Conservation (phyloP, 192 early-diverging fungal genomes). For the Mortierella claussenii region DNA sequence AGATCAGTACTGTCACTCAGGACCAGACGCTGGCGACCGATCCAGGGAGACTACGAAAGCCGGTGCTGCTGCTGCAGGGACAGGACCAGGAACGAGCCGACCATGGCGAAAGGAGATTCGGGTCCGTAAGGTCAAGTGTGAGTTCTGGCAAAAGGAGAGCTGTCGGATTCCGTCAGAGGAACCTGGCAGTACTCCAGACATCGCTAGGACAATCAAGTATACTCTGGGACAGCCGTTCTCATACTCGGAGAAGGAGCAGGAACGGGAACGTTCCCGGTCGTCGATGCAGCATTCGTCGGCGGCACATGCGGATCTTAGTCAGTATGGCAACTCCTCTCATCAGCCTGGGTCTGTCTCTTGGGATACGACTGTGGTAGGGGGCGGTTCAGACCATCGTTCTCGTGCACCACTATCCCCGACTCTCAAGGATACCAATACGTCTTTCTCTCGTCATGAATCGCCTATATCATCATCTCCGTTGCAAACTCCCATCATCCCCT, state of each 20-base stretch:
- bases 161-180: slow-evolving; percentile 25
- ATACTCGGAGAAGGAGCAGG: slow-evolving; percentile 42
- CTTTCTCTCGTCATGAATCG: slow-evolving; percentile 3
- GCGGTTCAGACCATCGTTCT: neutral
- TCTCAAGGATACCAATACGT: slow-evolving; percentile 3
- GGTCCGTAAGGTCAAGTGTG: slow-evolving; percentile 50
- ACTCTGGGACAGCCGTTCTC: slow-evolving; percentile 26
- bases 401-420: neutral
- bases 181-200: neutral
- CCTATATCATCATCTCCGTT: slow-evolving; percentile 10
- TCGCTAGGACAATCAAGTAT: slow-evolving; percentile 33
- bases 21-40: too few relatives aligned
- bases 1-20: neutral
- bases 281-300: slow-evolving; percentile 6
- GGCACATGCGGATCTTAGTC: neutral
- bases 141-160: slow-evolving; percentile 53
- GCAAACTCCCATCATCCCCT: neutral
- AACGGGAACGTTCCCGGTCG: slow-evolving; percentile 1
- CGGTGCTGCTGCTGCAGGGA: neutral
- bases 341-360: neutral
- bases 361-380: neutral
- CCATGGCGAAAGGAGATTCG: slow-evolving; percentile 34
- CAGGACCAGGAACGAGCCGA: too few relatives aligned
- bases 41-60: too few relatives aligned
- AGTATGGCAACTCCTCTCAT: neutral